Percentiles rank a stretch among this genome's conserved stretches.
These are phyloP conservation scores for Phytophthora vignae DNA, from an alignment of 352 stramenopile genomes.

Conservation along the genomic window DNA sequence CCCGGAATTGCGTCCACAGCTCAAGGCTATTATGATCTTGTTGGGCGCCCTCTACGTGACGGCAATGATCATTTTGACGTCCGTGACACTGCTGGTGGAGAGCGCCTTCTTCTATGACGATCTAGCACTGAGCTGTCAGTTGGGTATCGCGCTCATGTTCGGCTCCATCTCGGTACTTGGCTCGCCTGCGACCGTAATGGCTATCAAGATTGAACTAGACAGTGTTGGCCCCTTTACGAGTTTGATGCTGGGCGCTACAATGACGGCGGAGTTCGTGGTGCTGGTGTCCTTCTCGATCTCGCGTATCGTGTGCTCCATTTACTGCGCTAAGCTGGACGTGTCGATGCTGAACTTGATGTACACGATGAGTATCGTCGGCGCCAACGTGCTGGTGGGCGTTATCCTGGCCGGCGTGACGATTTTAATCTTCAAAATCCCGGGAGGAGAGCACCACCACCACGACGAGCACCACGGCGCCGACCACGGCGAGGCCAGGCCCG, in stretches of 20 bases:
- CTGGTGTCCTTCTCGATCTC: conserved; percentile 73
- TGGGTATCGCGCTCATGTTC: conserved; percentile 75
- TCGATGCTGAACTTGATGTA: conserved; percentile 64
- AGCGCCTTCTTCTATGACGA: conserved; percentile 61
- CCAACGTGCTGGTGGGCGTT: conserved; percentile 60
- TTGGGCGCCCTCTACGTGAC: conserved; percentile 52
- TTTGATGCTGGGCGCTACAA: conserved; percentile 77
- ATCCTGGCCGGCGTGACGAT: conserved; percentile 55
- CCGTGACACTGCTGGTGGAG: conserved; percentile 36
- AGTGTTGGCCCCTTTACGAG: conserved; percentile 76
- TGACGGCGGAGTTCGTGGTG: conserved; percentile 78
- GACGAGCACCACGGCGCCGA: conserved; percentile 10
- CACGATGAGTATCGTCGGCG: conserved; percentile 58
- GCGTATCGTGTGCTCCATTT: conserved; percentile 68
- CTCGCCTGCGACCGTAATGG: conserved; percentile 72
- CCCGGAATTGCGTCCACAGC: conserved; percentile 61
- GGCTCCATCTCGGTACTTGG: conserved; percentile 68
- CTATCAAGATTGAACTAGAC: conserved; percentile 81
- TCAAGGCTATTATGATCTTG: conserved; percentile 66
- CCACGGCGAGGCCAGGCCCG: conserved; percentile 2
- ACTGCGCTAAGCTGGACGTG: conserved; percentile 67
- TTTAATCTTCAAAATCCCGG: conserved; percentile 68
- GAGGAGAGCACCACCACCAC: conserved; percentile 24
- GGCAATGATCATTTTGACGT: conserved; percentile 59
- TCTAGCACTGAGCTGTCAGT: conserved; percentile 49